Evolutionary conservation across 805 yeast genomes (phyloP), one percentile per base, ranked within the genome.

Genomic region (Sungouiella thailandica): DNA sequence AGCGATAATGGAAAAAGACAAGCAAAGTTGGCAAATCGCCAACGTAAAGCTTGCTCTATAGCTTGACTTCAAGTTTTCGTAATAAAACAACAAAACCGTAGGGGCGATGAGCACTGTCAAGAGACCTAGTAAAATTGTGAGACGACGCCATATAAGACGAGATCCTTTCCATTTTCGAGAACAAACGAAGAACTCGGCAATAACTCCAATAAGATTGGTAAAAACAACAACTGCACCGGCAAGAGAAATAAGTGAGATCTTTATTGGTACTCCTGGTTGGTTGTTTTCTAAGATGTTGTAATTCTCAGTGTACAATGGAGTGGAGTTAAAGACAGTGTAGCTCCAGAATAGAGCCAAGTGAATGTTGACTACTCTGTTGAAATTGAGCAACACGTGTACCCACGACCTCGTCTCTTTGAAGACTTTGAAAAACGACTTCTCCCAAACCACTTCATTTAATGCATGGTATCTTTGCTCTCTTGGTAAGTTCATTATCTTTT

Each of bases 341-440:
- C 77, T 74, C 95, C 95, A 85, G 54, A 82, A 85, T 22, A 78
- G 63, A 1, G 85, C 68, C 25, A 78, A 62, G 50, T 85, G 95
- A 31, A 84, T 73, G 34, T 82, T 78, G 14, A 43, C 29, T 2
- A 46, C 47, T 9, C 99, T 93, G 72, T 88, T 90, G 71, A 90
- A 93, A 65, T 93, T 93, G 52, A 95, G 86, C 33, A 90, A 66
- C 64, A 90, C 62, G 67, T 93, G 99, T 65, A 90, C 80, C 98
- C 99, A 93, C 23, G 98, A 85, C 68, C 99, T 82, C 36, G 84
- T 78, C 70, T 93, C 99, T 57, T 81, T 83, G 68, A 84, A 93
- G 35, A 98, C 93, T 68, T 93, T 93, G 74, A 86, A 85, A 44
- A 86, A 80, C 0, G 77, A 80, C 36, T 68, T 71, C 2, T 62